A percentile compares a stretch with the other conserved stretches of the same genome.
Conservation (phyloP, 1,284 basidiomycete species). For the Ustilago shanxiensis region DNA sequence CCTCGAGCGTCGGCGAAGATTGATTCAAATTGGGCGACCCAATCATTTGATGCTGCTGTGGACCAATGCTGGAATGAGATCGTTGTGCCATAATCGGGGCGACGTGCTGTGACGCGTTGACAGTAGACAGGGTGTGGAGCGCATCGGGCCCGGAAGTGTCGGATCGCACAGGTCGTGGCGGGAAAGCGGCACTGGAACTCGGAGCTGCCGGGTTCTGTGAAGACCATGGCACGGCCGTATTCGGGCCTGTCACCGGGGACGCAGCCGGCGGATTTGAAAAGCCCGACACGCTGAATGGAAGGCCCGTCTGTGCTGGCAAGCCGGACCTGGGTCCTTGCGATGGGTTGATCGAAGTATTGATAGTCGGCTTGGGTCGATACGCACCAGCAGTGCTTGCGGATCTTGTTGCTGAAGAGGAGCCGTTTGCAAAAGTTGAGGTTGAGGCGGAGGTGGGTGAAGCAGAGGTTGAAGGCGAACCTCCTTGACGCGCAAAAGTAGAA, state of each 20-base stretch:
- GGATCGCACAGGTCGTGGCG: slow-evolving; percentile 52
- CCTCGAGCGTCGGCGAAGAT: slow-evolving; percentile 47
- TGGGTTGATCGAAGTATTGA: slow-evolving; percentile 31
- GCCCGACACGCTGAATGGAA: slow-evolving; percentile 35
- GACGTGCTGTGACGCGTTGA: slow-evolving; percentile 37
- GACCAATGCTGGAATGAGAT: slow-evolving; percentile 51
- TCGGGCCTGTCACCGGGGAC: slow-evolving; percentile 26
- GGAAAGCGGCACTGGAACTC: slow-evolving; percentile 16
- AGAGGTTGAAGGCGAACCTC: slow-evolving; percentile 15
- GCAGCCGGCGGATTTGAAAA: slow-evolving; percentile 25
- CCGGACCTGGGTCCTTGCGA: slow-evolving; percentile 29
- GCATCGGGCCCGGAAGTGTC: slow-evolving; percentile 48
- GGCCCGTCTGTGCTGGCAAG: slow-evolving; percentile 30
- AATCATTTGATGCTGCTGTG: slow-evolving; percentile 43
- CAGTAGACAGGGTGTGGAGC: slow-evolving; percentile 32
- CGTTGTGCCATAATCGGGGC: slow-evolving; percentile 44
- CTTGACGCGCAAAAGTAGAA: slow-evolving; percentile 17
- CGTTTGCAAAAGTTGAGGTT: slow-evolving; percentile 30
- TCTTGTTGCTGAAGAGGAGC: slow-evolving; percentile 17
- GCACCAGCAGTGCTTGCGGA: slow-evolving; percentile 32
- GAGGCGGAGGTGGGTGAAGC: slow-evolving; percentile 20
- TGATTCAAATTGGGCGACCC: slow-evolving; percentile 40
- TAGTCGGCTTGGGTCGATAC: slow-evolving; percentile 41
- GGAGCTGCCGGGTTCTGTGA: slow-evolving; percentile 20
- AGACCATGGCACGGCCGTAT: slow-evolving; percentile 37